These are phyloP conservation scores for Cyberlindnera meyerae DNA, from an alignment of 805 yeast species.

Conservation along the genomic window DNA sequence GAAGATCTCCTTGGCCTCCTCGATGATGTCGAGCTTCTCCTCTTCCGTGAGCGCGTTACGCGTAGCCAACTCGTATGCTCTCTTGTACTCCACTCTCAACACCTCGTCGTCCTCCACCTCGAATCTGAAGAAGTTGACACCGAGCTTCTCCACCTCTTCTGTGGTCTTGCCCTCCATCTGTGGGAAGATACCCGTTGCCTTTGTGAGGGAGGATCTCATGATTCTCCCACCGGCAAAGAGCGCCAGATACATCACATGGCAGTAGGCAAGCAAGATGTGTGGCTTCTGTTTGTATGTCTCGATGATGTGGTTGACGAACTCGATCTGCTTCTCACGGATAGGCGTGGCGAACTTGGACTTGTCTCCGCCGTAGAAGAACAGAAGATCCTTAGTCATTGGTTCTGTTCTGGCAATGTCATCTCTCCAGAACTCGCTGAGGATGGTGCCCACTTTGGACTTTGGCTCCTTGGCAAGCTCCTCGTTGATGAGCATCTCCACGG, in stretches of 20 bases:
- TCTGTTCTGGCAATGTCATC: conserved; percentile 64
- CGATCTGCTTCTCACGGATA: conserved; percentile 55
- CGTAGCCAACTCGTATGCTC: conserved; percentile 73
- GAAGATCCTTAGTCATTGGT: conserved; percentile 54
- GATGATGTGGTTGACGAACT: conserved; percentile 56
- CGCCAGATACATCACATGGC: conserved; percentile 82
- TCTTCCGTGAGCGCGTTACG: conserved; percentile 63
- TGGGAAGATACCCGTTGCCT: conserved; percentile 71
- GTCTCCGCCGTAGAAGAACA: conserved; percentile 58
- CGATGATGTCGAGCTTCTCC: conserved; percentile 65
- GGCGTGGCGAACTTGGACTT: conserved; percentile 53
- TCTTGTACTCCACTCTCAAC: conserved; percentile 62
- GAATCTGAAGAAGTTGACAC: conserved; percentile 68
- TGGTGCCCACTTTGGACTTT: conserved; percentile 27
- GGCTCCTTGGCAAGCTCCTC: conserved; percentile 38
- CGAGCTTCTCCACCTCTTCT: conserved; percentile 54
- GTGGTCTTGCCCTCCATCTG: conserved; percentile 61
- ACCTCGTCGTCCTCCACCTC: conserved; percentile 63
- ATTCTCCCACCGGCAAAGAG: conserved; percentile 83
- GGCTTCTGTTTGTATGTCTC: conserved; percentile 56
- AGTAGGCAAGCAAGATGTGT: conserved; percentile 66
- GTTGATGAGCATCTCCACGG: conserved; percentile 52
- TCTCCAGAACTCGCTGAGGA: conserved; percentile 59
- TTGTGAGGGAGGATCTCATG: conserved; percentile 59
- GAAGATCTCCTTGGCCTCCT: conserved; percentile 63